Evolutionary conservation across 768 basidiomycete species (phyloP).

Genomic region (Tylopilus subfusipes): DNA sequence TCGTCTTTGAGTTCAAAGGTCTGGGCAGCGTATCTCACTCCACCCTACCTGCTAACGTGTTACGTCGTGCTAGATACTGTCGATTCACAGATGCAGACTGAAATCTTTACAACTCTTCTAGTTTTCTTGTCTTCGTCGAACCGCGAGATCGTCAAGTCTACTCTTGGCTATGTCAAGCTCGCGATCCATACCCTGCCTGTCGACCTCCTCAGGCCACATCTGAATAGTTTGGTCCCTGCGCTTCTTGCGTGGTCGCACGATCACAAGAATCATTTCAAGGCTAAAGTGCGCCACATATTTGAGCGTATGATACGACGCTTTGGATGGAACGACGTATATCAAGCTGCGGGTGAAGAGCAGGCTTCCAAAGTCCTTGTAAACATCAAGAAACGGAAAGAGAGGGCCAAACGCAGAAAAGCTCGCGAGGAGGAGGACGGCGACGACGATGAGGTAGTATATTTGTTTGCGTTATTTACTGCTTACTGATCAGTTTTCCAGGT

Average conservation of each 20-base stretch:
- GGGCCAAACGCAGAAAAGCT: conserved; percentile 86
- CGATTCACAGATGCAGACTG: conserved; percentile 67
- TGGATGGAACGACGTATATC: conserved; percentile 79
- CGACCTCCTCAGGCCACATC: conserved; percentile 70
- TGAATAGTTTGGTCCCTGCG: conserved; percentile 75
- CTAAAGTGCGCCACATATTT: conserved; percentile 94
- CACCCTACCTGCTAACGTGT: background rate
- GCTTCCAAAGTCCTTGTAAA: conserved; percentile 86
- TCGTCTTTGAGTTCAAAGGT: conserved; percentile 97
- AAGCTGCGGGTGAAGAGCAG: conserved; percentile 71
- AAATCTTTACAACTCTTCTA: conserved; percentile 81
- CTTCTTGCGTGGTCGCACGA: conserved; percentile 93
- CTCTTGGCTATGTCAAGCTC: conserved; percentile 92
- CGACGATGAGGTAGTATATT: conserved; percentile 45
- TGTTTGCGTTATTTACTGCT: background rate
- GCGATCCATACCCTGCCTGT: conserved; percentile 79
- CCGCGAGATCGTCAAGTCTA: conserved; percentile 96
- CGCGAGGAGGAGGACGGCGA: conserved; percentile 51
- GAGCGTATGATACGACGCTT: conserved; percentile 93
- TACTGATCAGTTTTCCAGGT: conserved; percentile 33
- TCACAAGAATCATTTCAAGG: conserved; percentile 98
- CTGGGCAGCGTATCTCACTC: background rate
- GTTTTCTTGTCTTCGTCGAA: conserved; percentile 93
- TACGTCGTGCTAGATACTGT: conserved; percentile 52
- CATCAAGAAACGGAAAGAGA: conserved; percentile 93